Evolutionary conservation across 1,284 basidiomycete species (phyloP).

Genomic region (Ganoderma lingzhi): DNA sequence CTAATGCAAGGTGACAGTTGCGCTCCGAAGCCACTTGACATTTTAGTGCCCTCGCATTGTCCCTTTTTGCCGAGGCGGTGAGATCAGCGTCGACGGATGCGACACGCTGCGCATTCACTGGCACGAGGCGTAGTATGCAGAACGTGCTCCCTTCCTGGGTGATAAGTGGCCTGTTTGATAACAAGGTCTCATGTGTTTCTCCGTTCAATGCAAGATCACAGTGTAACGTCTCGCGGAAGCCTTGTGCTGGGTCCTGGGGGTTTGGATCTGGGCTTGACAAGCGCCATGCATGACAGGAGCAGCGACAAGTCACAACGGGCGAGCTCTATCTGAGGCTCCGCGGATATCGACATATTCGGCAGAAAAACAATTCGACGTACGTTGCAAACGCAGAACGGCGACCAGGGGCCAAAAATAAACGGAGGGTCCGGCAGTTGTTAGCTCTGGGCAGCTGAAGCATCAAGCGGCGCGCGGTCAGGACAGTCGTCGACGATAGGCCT

Average conservation of each 20-base stretch:
- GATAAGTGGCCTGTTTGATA: background rate
- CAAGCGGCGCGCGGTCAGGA: background rate
- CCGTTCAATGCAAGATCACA: background rate
- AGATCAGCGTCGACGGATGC: background rate
- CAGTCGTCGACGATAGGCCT: background rate
- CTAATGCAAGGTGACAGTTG: background rate
- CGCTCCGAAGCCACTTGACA: background rate
- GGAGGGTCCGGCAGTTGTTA: background rate
- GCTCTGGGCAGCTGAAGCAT: background rate
- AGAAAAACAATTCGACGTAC: conserved; percentile 22
- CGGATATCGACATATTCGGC: conserved; percentile 17
- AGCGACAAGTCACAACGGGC: conserved; percentile 10
- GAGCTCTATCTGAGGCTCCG: conserved; percentile 26
- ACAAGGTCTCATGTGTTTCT: background rate
- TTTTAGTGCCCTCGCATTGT: background rate
- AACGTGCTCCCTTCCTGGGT: background rate
- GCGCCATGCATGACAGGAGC: conserved; percentile 11
- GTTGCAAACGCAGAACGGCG: conserved; percentile 14
- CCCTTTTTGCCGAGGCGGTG: background rate
- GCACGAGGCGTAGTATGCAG: background rate
- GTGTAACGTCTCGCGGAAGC: background rate
- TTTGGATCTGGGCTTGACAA: background rate
- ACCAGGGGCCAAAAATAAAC: background rate
- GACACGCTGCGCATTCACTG: background rate
- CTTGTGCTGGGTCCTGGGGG: background rate